These are phyloP conservation scores for Colletotrichum sp. DNA, from an alignment of 2,329 filamentous ascomycete species.

Conservation along the genomic window DNA sequence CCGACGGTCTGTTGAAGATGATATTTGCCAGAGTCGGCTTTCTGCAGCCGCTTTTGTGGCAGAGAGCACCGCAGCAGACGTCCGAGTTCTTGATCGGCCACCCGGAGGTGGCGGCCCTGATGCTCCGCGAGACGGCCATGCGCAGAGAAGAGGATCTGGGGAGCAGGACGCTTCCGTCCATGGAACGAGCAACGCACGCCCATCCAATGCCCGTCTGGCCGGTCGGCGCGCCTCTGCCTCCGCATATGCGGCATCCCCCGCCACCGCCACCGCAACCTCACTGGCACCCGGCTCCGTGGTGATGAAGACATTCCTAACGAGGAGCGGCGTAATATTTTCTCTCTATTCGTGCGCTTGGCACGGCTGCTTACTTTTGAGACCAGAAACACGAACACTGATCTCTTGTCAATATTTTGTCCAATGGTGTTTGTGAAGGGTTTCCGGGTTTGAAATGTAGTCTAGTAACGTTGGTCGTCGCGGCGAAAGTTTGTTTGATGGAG, in stretches of 20 bases:
- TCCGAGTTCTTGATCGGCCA: constrained; percentile 46
- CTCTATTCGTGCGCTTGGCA: neutral
- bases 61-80: constrained; percentile 42
- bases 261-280: constrained; percentile 13
- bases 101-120: constrained; percentile 49
- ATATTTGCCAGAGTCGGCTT: constrained; percentile 54
- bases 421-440: neutral
- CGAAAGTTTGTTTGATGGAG: constrained; percentile 4
- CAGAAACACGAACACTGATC: neutral
- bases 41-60: constrained; percentile 50
- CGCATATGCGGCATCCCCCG: constrained; percentile 13
- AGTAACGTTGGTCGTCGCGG: neutral
- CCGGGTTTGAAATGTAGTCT: neutral
- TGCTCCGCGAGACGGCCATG: constrained; percentile 50
- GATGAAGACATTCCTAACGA: neutral
- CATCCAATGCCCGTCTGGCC: constrained; percentile 6
- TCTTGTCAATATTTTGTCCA: neutral
- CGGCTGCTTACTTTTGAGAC: neutral
- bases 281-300: constrained; percentile 7
- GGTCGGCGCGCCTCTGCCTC: constrained; percentile 4
- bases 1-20: constrained; percentile 50
- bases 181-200: constrained; percentile 35
- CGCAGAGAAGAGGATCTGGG: constrained; percentile 44
- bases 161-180: constrained; percentile 45
- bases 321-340: neutral